A percentile compares a stretch with the other conserved stretches of the same genome.
Conservation (phyloP, 352 stramenopile species). For the Phytophthora quininea region DNA sequence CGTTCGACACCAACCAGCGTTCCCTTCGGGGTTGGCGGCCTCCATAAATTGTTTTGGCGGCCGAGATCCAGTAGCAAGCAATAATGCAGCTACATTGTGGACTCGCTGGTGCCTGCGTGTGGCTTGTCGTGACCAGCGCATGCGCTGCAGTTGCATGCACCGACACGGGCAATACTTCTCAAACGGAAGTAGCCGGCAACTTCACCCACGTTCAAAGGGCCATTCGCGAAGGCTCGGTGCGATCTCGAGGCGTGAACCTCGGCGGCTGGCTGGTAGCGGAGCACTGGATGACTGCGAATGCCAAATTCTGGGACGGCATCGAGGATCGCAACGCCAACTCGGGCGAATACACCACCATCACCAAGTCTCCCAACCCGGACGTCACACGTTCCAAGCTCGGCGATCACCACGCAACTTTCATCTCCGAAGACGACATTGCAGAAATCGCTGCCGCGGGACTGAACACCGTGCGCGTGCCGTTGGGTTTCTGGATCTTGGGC, state of each 20-base stretch:
- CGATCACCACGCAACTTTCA: slow-evolving; percentile 64
- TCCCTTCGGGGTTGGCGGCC: too few species aligned
- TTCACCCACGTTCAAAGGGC: slow-evolving; percentile 32
- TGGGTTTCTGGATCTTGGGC: slow-evolving; percentile 64
- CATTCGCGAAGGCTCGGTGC: slow-evolving; percentile 45
- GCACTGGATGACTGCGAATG: slow-evolving; percentile 76
- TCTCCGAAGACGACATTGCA: slow-evolving; percentile 66
- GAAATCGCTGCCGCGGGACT: slow-evolving; percentile 53
- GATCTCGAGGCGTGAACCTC: slow-evolving; percentile 75
- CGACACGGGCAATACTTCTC: slow-evolving; percentile 6
- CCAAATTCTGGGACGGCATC: slow-evolving; percentile 64
- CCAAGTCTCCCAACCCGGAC: slow-evolving; percentile 39
- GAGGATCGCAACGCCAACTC: slow-evolving; percentile 35
- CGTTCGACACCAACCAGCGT: too few species aligned
- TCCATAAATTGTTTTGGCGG: neutral
- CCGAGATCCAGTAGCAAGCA: neutral
- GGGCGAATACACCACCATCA: slow-evolving; percentile 78
- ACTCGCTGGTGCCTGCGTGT: neutral
- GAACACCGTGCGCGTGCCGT: slow-evolving; percentile 64
- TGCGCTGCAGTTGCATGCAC: neutral
- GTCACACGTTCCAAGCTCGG: slow-evolving; percentile 46
- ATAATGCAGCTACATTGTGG: neutral
- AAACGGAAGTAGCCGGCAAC: neutral
- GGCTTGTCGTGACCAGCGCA: neutral
- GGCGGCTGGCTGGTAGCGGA: slow-evolving; percentile 85